phyloP scores from a whole-genome alignment of 83 land plant genomes.

The Diphasiastrum complanatum region DNA sequence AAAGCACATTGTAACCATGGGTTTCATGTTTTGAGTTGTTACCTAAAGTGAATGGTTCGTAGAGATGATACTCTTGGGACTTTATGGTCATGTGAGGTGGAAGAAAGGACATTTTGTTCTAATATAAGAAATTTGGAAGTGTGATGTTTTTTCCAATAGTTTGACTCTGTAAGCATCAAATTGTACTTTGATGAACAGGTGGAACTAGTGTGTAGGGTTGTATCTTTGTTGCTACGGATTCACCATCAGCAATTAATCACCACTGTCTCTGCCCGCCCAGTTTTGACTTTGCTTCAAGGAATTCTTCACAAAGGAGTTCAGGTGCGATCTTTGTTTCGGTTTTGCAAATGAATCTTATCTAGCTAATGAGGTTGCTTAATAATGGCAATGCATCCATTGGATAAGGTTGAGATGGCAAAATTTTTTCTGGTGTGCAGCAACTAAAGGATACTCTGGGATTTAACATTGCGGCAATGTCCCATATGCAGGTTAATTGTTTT shows the following conservation, averaged over 20 bases:
- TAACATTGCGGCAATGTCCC: conserved; percentile 95
- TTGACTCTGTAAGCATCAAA: neutral
- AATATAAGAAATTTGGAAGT: neutral
- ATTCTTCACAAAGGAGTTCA: conserved; percentile 57
- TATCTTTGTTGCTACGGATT: conserved; percentile 57
- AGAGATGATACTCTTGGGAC: neutral
- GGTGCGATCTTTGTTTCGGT: conserved; percentile 33
- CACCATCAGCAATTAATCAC: conserved; percentile 74
- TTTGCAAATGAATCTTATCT: neutral
- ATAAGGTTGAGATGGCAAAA: neutral
- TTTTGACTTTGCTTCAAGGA: conserved; percentile 52
- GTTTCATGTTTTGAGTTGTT: neutral
- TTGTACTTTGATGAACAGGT: conserved; percentile 42
- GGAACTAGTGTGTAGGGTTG: conserved; percentile 76
- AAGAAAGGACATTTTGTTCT: neutral
- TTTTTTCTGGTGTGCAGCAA: conserved; percentile 39
- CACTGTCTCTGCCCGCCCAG: conserved; percentile 64
- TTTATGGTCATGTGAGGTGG: neutral
- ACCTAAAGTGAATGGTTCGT: neutral
- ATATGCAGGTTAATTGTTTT: conserved; percentile 59
- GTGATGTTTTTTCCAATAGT: neutral
- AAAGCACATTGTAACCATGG: neutral
- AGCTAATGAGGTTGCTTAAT: neutral
- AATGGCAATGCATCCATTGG: neutral
- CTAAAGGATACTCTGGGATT: conserved; percentile 81